These are phyloP conservation scores for Exserohilum rostratum DNA, from an alignment of 2,329 filamentous ascomycete genomes.

Conservation along the genomic window DNA sequence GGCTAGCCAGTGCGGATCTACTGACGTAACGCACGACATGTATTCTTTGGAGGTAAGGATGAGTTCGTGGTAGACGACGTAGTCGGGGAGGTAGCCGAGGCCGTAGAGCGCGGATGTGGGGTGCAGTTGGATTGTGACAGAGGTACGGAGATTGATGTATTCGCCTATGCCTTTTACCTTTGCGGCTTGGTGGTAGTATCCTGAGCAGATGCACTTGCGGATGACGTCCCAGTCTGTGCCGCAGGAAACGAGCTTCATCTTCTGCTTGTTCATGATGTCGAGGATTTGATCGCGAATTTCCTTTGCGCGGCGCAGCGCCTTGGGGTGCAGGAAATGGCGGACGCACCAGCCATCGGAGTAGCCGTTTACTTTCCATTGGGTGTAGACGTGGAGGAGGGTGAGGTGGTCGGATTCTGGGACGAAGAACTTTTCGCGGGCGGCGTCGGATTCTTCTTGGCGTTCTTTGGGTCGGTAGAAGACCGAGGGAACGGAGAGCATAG, in stretches of 20 bases:
- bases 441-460: slow-evolving; percentile 93
- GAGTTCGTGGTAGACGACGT: slow-evolving; percentile 96
- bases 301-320: slow-evolving; percentile 86
- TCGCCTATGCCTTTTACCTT: slow-evolving; percentile 96
- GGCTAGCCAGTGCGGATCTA: slow-evolving; percentile 96
- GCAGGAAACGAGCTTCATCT: slow-evolving; percentile 85
- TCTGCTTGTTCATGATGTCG: slow-evolving; percentile 93
- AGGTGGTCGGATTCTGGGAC: slow-evolving; percentile 97
- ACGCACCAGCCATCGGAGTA: slow-evolving; percentile 90
- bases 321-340: slow-evolving; percentile 93
- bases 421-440: slow-evolving; percentile 96
- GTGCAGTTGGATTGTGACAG: slow-evolving; percentile 91
- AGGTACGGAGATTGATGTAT: slow-evolving; percentile 95
- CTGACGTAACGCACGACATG: slow-evolving; percentile 94
- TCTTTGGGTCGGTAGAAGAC: slow-evolving; percentile 98
- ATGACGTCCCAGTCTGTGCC: slow-evolving; percentile 98
- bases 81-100: slow-evolving; percentile 90
- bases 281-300: slow-evolving; percentile 92
- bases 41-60: slow-evolving; percentile 97
- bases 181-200: slow-evolving; percentile 97
- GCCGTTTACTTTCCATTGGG: slow-evolving; percentile 91
- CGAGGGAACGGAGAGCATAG: slow-evolving; percentile 94
- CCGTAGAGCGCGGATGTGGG: slow-evolving; percentile 94
- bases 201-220: slow-evolving; percentile 93
- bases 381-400: slow-evolving; percentile 93